Conservation (phyloP, 1,284 basidiomycete species). For the Sanghuangporus weigelae region DNA sequence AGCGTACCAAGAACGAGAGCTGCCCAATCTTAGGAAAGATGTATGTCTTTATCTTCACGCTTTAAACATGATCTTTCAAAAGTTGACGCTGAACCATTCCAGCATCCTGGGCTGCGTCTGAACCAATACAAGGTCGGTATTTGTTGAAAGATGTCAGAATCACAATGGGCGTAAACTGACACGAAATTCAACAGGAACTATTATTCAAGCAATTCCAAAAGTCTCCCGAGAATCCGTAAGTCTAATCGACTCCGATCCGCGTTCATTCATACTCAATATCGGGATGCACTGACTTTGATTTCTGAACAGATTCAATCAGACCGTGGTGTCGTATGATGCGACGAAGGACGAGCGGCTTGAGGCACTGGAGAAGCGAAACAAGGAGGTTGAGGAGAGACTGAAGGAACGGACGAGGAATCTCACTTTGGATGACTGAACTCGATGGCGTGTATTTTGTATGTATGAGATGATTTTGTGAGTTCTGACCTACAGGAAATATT, state of each 20-base stretch:
- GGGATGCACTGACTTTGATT: background rate
- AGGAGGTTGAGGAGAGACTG: conserved; percentile 45
- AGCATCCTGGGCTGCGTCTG: conserved; percentile 79
- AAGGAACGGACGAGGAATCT: conserved; percentile 25
- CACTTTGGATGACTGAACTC: conserved; percentile 1
- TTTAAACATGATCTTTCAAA: conserved; percentile 10
- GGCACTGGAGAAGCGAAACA: conserved; percentile 56
- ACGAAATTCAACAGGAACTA: conserved; percentile 45
- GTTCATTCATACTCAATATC: background rate
- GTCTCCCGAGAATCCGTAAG: conserved; percentile 84
- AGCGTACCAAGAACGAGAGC: conserved; percentile 85
- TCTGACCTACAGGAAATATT: background rate
- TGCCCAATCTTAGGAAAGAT: conserved; percentile 75
- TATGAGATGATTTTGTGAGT: background rate
- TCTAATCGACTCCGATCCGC: conserved; percentile 3
- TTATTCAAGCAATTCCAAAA: conserved; percentile 85
- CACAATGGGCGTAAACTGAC: conserved; percentile 16
- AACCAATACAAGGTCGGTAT: conserved; percentile 74
- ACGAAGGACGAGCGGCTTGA: conserved; percentile 77
- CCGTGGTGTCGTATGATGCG: conserved; percentile 73
- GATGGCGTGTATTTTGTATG: background rate
- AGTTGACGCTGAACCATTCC: conserved; percentile 16
- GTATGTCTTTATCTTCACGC: conserved; percentile 33
- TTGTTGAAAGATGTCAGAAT: background rate
- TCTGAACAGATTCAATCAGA: conserved; percentile 71